Conservation (phyloP, 2,329 filamentous ascomycete genomes). For the Proliferodiscus dingleyae region DNA sequence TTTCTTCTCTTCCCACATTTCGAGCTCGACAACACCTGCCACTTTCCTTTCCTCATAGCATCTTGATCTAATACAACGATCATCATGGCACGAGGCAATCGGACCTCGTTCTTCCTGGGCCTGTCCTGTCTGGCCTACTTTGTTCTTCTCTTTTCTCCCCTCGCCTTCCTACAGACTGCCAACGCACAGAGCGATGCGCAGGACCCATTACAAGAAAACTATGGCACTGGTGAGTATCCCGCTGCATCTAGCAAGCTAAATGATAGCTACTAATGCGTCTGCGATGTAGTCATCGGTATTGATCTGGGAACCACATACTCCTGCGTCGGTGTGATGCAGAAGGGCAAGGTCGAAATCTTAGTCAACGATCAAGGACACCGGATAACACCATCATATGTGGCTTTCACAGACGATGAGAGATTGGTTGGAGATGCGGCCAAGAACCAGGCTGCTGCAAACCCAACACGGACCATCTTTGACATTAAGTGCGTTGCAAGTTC, state of each 20-base stretch:
- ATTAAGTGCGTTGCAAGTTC: conserved; percentile 63
- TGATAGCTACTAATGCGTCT: conserved; percentile 12
- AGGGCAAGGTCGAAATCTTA: conserved; percentile 91
- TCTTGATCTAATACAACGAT: conserved; percentile 17
- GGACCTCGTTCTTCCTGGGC: conserved; percentile 69
- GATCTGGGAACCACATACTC: conserved; percentile 87
- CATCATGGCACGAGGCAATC: conserved; percentile 56
- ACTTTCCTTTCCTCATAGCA: conserved; percentile 14
- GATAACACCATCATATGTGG: conserved; percentile 92
- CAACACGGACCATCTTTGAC: conserved; percentile 70
- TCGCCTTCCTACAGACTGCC: conserved; percentile 74
- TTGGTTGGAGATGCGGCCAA: conserved; percentile 96
- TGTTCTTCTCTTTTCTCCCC: conserved; percentile 78
- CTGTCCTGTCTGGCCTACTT: conserved; percentile 91
- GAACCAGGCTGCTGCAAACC: conserved; percentile 86
- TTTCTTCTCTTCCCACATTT: conserved; percentile 9
- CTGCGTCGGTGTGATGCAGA: conserved; percentile 94
- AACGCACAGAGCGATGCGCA: conserved; percentile 70
- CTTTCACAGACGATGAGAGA: conserved; percentile 94
- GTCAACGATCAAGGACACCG: conserved; percentile 96
- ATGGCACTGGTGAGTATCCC: conserved; percentile 59
- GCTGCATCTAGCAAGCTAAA: neutral
- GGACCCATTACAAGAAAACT: conserved; percentile 59
- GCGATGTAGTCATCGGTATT: conserved; percentile 73
- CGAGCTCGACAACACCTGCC: conserved; percentile 9